Evolutionary conservation across 1,284 basidiomycete genomes (phyloP).

Genomic region (Chalciporus sp.): DNA sequence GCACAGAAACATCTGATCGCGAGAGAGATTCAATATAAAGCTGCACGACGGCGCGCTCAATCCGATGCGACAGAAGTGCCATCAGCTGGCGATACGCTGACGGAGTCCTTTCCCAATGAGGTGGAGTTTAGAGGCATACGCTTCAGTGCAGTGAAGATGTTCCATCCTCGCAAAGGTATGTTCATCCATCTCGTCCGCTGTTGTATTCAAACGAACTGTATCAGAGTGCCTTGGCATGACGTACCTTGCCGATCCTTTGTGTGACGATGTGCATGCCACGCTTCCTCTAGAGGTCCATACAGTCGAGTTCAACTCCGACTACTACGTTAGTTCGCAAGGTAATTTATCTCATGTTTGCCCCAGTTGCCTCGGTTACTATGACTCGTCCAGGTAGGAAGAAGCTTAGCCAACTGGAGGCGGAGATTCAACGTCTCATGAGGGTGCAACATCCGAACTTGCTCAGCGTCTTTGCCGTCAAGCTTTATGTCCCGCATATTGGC

Average conservation of each 20-base stretch:
- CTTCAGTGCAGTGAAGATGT: conserved; percentile 69
- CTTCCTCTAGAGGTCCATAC: conserved; percentile 67
- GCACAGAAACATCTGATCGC: conserved; percentile 55
- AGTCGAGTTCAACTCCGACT: conserved; percentile 63
- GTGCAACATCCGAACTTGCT: conserved; percentile 65
- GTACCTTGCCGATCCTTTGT: conserved; percentile 72
- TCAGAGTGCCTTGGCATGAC: conserved; percentile 63
- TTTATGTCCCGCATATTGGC: conserved; percentile 50
- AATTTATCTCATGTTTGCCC: neutral
- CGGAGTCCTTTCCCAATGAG: conserved; percentile 60
- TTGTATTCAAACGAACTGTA: neutral
- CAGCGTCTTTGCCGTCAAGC: conserved; percentile 64
- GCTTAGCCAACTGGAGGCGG: conserved; percentile 63
- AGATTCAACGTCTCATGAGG: conserved; percentile 59
- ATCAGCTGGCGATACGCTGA: conserved; percentile 50
- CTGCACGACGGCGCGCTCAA: conserved; percentile 57
- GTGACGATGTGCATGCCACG: conserved; percentile 56
- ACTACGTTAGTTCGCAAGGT: conserved; percentile 70
- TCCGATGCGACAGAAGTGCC: conserved; percentile 70
- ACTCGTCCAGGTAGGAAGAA: conserved; percentile 55
- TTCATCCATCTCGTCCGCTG: conserved; percentile 10
- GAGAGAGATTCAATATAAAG: conserved; percentile 54
- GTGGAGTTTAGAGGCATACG: conserved; percentile 58
- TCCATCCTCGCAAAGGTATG: conserved; percentile 66
- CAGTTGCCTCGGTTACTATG: neutral